A percentile compares a stretch with the other conserved stretches of the same genome.
phyloP scores from a whole-genome alignment of 495 filamentous ascomycete genomes.

The Penicillium longicatenatum region DNA sequence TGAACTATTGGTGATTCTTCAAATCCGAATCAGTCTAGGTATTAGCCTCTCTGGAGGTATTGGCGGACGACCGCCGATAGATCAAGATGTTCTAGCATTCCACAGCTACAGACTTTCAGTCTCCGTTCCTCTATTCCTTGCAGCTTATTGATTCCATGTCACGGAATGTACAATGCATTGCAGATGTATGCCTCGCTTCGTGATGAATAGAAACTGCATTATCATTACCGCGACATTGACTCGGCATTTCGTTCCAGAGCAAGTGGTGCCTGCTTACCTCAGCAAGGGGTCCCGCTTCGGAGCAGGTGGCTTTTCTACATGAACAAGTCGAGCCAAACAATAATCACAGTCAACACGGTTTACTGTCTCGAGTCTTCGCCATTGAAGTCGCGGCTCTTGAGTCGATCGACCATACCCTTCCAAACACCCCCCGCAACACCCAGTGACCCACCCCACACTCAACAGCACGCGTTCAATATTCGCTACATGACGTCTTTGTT shows the following conservation, averaged over 20 bases:
- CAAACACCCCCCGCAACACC: background rate
- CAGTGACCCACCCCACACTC: conserved; percentile 21
- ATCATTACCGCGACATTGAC: background rate
- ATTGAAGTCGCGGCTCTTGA: conserved; percentile 7
- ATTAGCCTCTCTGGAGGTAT: too few species aligned
- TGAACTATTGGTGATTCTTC: too few species aligned
- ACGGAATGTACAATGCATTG: background rate
- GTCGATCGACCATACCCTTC: background rate
- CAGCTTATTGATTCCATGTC: too few species aligned
- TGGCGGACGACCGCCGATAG: too few species aligned
- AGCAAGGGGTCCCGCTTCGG: conserved; percentile 31
- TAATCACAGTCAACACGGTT: conserved; percentile 19
- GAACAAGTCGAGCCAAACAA: conserved; percentile 23
- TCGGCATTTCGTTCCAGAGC: background rate
- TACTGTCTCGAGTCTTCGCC: conserved; percentile 10
- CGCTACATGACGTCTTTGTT: conserved; percentile 51
- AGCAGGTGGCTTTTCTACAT: conserved; percentile 46
- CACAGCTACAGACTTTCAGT: too few species aligned
- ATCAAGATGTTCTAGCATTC: too few species aligned
- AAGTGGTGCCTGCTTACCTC: conserved; percentile 29
- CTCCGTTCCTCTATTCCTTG: too few species aligned
- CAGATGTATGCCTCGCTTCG: background rate
- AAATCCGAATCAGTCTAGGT: too few species aligned
- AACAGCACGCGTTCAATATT: conserved; percentile 32
- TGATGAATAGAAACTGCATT: background rate